Evolutionary conservation across 768 basidiomycete species (phyloP), one percentile per base, ranked within the genome.

Genomic region (Antrodiella citrinella): DNA sequence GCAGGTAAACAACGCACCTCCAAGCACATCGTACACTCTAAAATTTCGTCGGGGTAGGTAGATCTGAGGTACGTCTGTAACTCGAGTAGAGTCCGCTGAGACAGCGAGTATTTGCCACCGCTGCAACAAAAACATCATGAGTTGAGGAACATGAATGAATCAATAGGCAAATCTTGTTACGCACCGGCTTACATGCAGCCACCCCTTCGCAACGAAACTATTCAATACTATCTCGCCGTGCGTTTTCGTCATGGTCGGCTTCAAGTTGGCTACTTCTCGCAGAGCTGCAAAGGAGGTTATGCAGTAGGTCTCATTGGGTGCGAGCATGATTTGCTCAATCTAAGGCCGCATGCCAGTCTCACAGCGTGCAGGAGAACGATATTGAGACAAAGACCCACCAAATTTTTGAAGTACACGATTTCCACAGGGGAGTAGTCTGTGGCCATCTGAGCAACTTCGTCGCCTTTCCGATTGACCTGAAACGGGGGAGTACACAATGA

Each of bases 271-370:
- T 12, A 82, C 77, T 65, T 89, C 84, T 43, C 88, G 80, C 39
- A 91, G 69, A 0, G 89, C 90, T 2, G 80, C 82, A 21, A 88
- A 67, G 3, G 88, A 89, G 0, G 86, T 84, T 10, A 91, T 74
- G 15, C 83, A 91, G 63, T 75, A 95, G 0, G 84, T 69, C 59
- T 84, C 80, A 39, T 74, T 73, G 4, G 87, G 81, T 4, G 91
- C 87, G 15, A 84, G 72, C 77, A 93, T 85, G 57, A 95, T 92
- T 66, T 86, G 84, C 59, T 92, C 87, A 38, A 94, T 75, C 91
- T 94, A 57, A 3, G 20, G 19, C 12, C n/a, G 22, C n/a, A 25
- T 49, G 26, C 50, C 48, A 48, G 30, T n/a, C n/a, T n/a, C n/a
- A n/a, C n/a, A n/a, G n/a, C n/a, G n/a, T n/a, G n/a, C 15, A 48